A percentile compares a stretch with the other conserved stretches of the same genome.
These are phyloP conservation scores for Diaporthe caulivora DNA, from an alignment of 2,329 filamentous ascomycete species.

Conservation along the genomic window DNA sequence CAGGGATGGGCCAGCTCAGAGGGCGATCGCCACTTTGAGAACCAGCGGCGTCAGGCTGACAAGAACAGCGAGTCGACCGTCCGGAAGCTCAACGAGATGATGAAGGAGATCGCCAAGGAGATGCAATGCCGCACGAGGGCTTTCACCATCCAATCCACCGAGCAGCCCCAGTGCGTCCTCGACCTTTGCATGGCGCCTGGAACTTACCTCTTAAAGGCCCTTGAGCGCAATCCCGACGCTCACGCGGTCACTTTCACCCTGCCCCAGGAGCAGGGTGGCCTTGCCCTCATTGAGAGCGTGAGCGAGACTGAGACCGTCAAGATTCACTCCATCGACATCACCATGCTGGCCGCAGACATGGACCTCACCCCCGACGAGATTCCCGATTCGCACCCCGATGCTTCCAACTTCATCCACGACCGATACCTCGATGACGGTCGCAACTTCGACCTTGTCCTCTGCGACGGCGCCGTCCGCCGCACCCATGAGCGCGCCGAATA, in stretches of 20 bases:
- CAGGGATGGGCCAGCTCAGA: slow-evolving; percentile 24
- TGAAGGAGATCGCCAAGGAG: slow-evolving; percentile 2
- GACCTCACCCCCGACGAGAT: slow-evolving; percentile 47
- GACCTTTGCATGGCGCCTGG: slow-evolving; percentile 31
- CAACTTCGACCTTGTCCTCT: slow-evolving; percentile 59
- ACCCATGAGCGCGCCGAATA: slow-evolving; percentile 50
- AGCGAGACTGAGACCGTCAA: slow-evolving; percentile 37
- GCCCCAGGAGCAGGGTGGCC: slow-evolving; percentile 54
- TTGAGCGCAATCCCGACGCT: not conserved
- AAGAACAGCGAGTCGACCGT: not conserved
- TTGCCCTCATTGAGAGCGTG: slow-evolving; percentile 52
- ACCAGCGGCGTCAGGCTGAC: not conserved
- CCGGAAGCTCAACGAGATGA: not conserved
- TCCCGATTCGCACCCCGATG: slow-evolving; percentile 49
- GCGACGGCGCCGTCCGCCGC: slow-evolving; percentile 61
- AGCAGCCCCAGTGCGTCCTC: not conserved
- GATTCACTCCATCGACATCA: slow-evolving; percentile 58
- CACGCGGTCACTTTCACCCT: slow-evolving; percentile 54
- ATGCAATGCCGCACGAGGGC: not conserved
- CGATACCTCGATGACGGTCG: slow-evolving; percentile 52
- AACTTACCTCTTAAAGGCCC: not conserved
- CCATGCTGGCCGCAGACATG: slow-evolving; percentile 64
- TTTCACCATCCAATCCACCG: not conserved
- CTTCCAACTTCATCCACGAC: slow-evolving; percentile 43
- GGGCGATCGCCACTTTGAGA: not conserved